These are phyloP conservation scores for Pythium phragmitis DNA, from an alignment of 352 stramenopile species.

Conservation along the genomic window DNA sequence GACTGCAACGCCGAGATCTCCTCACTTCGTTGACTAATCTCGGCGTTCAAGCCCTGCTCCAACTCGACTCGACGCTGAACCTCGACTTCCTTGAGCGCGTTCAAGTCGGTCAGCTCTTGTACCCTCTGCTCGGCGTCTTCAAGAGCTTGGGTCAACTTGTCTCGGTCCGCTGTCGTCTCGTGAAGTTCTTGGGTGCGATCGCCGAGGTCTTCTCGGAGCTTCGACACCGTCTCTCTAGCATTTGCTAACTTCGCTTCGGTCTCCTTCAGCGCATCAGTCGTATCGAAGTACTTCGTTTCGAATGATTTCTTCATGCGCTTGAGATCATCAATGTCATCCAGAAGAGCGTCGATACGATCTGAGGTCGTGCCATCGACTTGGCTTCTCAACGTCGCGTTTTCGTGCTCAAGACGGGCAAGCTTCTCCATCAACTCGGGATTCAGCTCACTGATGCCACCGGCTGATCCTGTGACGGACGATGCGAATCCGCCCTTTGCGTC, in stretches of 20 bases:
- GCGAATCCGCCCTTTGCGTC: conserved; percentile 5
- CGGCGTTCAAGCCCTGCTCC: not conserved
- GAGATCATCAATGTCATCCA: conserved; percentile 59
- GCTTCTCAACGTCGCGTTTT: conserved; percentile 52
- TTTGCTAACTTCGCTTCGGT: conserved; percentile 14
- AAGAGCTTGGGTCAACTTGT: conserved; percentile 3
- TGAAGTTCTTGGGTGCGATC: conserved; percentile 15
- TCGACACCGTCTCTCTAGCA: conserved; percentile 11
- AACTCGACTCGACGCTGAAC: conserved; percentile 1
- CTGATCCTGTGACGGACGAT: conserved; percentile 9
- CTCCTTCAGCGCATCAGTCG: conserved; percentile 32
- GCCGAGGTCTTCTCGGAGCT: conserved; percentile 12
- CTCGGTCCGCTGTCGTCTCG: conserved; percentile 8
- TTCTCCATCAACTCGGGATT: conserved; percentile 73
- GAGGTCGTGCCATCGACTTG: conserved; percentile 54
- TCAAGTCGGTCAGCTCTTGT: conserved; percentile 1
- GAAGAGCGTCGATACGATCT: conserved; percentile 49
- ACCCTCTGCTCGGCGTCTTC: conserved; percentile 1
- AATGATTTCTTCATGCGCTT: conserved; percentile 69
- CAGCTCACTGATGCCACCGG: conserved; percentile 51
- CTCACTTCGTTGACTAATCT: not conserved
- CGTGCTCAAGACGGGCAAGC: conserved; percentile 49
- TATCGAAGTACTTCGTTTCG: conserved; percentile 67
- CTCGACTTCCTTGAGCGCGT: not conserved
- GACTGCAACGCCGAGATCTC: conserved; percentile 9